phyloP scores from a whole-genome alignment of 2,329 filamentous ascomycete genomes.

The Phaeosphaeria sp. region DNA sequence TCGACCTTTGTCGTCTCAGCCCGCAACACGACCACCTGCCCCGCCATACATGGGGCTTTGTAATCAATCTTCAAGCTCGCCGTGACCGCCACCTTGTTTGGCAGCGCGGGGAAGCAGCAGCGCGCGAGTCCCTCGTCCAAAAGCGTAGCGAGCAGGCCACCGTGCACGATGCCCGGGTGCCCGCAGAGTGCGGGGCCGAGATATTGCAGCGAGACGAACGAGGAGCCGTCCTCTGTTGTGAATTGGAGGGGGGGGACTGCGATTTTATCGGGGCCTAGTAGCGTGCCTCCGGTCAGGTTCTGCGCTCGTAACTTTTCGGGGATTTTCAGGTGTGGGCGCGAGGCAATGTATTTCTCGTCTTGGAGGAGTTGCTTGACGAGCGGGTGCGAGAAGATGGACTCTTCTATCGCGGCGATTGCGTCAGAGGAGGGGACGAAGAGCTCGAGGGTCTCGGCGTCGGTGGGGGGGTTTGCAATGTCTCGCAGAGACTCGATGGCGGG shows the following conservation, averaged over 20 bases:
- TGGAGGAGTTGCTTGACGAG: conserved; percentile 72
- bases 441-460: conserved; percentile 75
- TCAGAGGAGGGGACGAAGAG: conserved; percentile 67
- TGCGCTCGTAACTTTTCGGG: conserved; percentile 71
- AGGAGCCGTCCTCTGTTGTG: conserved; percentile 60
- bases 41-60: conserved; percentile 77
- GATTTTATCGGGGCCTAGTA: conserved; percentile 77
- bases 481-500: conserved; percentile 60
- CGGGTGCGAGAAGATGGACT: conserved; percentile 76
- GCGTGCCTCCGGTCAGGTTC: conserved; percentile 81
- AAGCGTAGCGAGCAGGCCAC: conserved; percentile 88
- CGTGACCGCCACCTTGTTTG: conserved; percentile 84
- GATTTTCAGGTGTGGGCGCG: conserved; percentile 86
- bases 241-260: conserved; percentile 83
- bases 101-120: conserved; percentile 86
- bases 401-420: conserved; percentile 66
- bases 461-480: conserved; percentile 61
- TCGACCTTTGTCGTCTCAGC: conserved; percentile 85
- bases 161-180: conserved; percentile 89
- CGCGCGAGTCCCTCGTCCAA: conserved; percentile 88
- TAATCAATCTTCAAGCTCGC: conserved; percentile 86
- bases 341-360: conserved; percentile 72
- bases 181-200: conserved; percentile 83
- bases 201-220: conserved; percentile 72
- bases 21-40: conserved; percentile 76